Base-by-base conservation (phyloP, 2,329 filamentous ascomycete species). In the Didymella keratinophila region DNA sequence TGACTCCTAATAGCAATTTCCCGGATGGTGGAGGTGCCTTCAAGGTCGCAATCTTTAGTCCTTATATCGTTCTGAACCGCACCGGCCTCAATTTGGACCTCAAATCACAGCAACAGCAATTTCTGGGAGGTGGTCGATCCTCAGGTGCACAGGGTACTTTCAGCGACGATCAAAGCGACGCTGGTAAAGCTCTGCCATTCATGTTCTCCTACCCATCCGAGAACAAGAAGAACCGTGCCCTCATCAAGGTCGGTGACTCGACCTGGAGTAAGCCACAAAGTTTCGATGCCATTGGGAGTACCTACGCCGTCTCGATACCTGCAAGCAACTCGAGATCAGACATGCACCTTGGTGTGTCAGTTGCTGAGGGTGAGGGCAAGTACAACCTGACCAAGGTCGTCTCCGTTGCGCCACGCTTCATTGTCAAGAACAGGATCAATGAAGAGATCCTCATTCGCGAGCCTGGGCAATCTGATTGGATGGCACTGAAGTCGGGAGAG, bases 341-440 rank as follows among this genome's bases (percentile, higher is more conserved):
- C 76, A 93, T 98, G 70, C 93, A 98, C 70, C 84, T 96, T 7
- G 95, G 95, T 45, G 87, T 99, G 47, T 94, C 89, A 1, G 89
- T 99, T 28, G 87, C 91, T 57, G 90, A 96, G 57, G 95, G 95
- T 11, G 90, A 97, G 71, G 95, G 95, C 70, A 99, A 99, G 78
- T 99, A 98, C 81, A 98, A 97, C 77, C 83, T 99, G 82, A 96
- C 92, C 18, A 98, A 97, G 79, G 90, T 97, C 12, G 91, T 99
- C 25, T 97, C 93, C 0, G 86, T 99, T 39, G 89, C 95, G 0
- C 95, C 96, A 25, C 87, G 95, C 23, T 99, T 97, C 71, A 89
- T 99, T 52, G 82, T 99, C 64, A 93, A 97, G 76, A 99, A 97
- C 80, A 94, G 93, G 77, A 83, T 97, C 53, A 88, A 86, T 27